Evolutionary conservation across 495 filamentous ascomycete genomes (phyloP).

Genomic region (Lepidopterella palustris): DNA sequence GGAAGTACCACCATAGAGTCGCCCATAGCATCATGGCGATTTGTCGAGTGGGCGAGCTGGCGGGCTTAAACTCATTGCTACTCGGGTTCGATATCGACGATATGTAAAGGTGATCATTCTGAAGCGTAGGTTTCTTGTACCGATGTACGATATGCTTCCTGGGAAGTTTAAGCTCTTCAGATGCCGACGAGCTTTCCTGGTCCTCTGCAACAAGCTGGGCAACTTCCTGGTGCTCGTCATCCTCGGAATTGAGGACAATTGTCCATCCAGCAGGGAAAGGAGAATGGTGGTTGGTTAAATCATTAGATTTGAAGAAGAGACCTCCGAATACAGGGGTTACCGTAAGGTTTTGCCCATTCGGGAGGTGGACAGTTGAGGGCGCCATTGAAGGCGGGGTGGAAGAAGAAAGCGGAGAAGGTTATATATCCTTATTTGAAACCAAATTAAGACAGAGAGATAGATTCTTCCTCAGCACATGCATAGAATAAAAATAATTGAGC

Average conservation of each 20-base stretch:
- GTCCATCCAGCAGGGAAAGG: constrained; percentile 84
- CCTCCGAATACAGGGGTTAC: constrained; percentile 82
- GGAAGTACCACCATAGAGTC: constrained; percentile 95
- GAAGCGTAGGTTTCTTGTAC: constrained; percentile 66
- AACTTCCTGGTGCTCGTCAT: constrained; percentile 35
- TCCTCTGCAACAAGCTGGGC: not conserved
- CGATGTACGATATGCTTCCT: constrained; percentile 47
- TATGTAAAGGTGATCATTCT: constrained; percentile 77
- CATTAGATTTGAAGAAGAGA: constrained; percentile 77
- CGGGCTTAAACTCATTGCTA: constrained; percentile 69
- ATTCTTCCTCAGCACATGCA: not conserved
- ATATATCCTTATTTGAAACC: not conserved
- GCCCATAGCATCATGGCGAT: constrained; percentile 97
- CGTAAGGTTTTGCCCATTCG: constrained; percentile 77
- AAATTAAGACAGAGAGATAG: not conserved
- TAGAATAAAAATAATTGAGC: not conserved
- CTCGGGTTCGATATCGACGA: constrained; percentile 83
- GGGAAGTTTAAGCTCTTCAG: constrained; percentile 24
- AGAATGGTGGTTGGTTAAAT: constrained; percentile 56
- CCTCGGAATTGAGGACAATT: constrained; percentile 69
- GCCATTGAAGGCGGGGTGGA: constrained; percentile 32
- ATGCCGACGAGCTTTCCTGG: constrained; percentile 4
- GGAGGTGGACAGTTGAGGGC: constrained; percentile 54
- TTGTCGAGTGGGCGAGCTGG: constrained; percentile 71
- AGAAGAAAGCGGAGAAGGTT: constrained; percentile 1